These are phyloP conservation scores for Scutellaria minor DNA, from an alignment of 257 asterid species.

Conservation along the genomic window DNA sequence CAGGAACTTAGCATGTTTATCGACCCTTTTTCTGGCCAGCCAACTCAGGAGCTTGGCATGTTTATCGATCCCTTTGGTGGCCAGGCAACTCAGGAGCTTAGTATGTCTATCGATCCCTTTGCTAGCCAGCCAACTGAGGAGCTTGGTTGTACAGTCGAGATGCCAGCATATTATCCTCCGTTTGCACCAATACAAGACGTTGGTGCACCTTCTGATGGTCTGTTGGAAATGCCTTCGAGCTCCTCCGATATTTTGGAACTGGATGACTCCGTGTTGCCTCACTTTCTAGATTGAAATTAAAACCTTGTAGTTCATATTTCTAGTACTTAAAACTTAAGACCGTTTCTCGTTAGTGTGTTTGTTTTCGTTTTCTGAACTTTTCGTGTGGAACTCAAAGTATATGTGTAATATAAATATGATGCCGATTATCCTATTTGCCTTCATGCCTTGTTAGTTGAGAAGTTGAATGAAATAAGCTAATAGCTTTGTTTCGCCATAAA, in stretches of 20 bases:
- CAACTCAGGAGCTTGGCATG: no score
- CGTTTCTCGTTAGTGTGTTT: neutral
- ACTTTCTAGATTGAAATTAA: constrained; percentile 28
- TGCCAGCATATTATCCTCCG: neutral
- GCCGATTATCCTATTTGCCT: neutral
- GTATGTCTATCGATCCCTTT: neutral
- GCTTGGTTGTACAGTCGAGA: neutral
- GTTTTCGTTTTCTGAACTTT: neutral
- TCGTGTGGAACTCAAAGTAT: neutral
- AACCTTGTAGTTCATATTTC: neutral
- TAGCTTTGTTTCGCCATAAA: neutral
- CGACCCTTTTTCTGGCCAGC: no score
- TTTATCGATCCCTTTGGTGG: neutral
- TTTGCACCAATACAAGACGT: constrained; percentile 4
- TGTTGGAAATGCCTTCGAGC: neutral
- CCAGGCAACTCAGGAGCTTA: neutral
- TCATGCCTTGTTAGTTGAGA: neutral
- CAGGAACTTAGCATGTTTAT: no score
- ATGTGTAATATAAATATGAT: neutral
- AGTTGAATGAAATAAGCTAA: no score
- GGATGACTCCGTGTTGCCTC: constrained; percentile 30
- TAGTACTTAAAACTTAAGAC: neutral
- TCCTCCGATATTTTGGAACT: constrained; percentile 2
- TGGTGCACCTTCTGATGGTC: neutral
- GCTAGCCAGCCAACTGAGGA: neutral